Evolutionary conservation across 441 rosid species (phyloP), one percentile per base, ranked within the genome.

Genomic region (Corymbia citriodora): DNA sequence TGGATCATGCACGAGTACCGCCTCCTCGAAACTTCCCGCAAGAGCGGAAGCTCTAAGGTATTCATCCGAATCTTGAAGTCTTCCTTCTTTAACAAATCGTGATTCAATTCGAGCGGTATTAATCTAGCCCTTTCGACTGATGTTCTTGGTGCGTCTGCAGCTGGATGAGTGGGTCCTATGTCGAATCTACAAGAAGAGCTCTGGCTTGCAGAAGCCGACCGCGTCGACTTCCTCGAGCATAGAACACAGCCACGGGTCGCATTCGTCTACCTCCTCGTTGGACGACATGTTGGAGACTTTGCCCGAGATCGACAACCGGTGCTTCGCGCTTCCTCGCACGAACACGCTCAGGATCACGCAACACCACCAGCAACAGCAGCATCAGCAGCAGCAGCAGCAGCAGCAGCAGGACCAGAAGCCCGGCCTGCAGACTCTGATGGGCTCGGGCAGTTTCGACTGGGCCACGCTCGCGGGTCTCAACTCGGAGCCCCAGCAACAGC

Each of bases 1-100:
- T 98, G 99, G 99, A 98, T 98, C 88, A 97, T 97, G 99, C 99
- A 98, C 89, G 99, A 98, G 91, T 98, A 97, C 89, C 97, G 99
- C 79, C 95, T 98, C 57, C 59, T 95, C 31, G 98, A 94, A n/a
- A 55, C 90, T 27, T 89, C 94, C 61, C 92, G 97, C 68, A 94
- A 92, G 88, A 90, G 12, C 52, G 98, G 99, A 54, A 95, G 98
- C 94, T 8, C 98, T 45, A 97, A 90, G 97, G 99, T 98, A 93
- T 52, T 79, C 17, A 23, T 23, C 45, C 23, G 49, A 10, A 79
- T 45, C 85, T 79, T 23, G 4, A 45, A 25, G 4, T 79, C 10
- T 79, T n/a, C 27, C n/a, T 45, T 45, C 33, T 23, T 1, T 7
- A 18, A 36, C 27, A 10, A 27, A 72, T 18, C 59, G 19, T 72